Evolutionary conservation across 2,329 filamentous ascomycete genomes (phyloP).

Genomic region (Orbilia quercus): DNA sequence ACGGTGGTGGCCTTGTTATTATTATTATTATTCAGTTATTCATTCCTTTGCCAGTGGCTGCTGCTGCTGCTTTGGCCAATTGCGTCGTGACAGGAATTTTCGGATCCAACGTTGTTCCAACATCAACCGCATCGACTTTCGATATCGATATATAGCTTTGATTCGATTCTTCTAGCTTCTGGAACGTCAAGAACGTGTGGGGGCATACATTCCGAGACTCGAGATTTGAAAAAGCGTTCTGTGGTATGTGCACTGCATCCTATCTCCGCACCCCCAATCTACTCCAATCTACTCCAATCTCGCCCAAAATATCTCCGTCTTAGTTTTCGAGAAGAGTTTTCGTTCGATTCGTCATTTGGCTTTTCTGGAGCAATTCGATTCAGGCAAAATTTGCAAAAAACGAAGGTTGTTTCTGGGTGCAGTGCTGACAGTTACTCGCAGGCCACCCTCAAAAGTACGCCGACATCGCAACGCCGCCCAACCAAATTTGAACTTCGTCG

Average conservation of each 20-base stretch:
- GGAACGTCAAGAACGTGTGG: background rate
- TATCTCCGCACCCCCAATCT: background rate
- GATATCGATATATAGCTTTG: too few species aligned
- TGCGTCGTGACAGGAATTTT: constrained; percentile 46
- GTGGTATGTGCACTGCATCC: constrained; percentile 35
- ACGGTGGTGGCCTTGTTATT: background rate
- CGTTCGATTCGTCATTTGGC: background rate
- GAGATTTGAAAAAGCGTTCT: background rate
- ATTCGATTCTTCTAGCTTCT: background rate
- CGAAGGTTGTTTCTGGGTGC: background rate
- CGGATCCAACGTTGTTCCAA: constrained; percentile 5
- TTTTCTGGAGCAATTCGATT: constrained; percentile 6
- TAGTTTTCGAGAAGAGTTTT: constrained; percentile 22
- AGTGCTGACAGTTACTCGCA: constrained; percentile 47
- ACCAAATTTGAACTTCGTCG: constrained; percentile 8
- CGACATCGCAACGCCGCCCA: constrained; percentile 36
- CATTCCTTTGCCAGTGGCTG: background rate
- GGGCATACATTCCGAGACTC: constrained; percentile 1
- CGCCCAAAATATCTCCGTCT: too few species aligned
- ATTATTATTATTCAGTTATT: background rate
- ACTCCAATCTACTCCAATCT: too few species aligned
- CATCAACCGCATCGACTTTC: constrained; percentile 3
- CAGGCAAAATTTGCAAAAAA: constrained; percentile 43
- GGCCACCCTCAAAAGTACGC: constrained; percentile 33
- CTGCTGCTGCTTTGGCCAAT: constrained; percentile 10